Evolutionary conservation across 495 filamentous ascomycete species (phyloP), one percentile per base, ranked within the genome.

Genomic region (Penicillium malachiteum): DNA sequence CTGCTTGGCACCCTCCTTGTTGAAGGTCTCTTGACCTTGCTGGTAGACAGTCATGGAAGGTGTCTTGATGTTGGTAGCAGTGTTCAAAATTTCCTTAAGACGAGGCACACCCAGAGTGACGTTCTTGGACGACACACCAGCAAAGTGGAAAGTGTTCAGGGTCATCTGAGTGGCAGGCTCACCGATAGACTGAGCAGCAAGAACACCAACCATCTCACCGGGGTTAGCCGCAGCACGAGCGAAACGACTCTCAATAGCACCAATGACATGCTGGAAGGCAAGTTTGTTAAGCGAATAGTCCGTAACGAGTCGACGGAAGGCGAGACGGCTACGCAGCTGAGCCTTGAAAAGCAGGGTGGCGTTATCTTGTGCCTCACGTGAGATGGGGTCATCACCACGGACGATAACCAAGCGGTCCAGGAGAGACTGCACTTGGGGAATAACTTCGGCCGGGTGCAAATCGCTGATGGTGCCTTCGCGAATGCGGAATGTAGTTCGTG

Each of bases 121-220:
- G 80, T 97, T 99, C 86, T 99, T 99, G 18, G 94, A 96, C 1
- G 95, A 95, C 41, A 98, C 91, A 95, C 94, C 94, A 71, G 94
- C 91, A 74, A 99, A 97, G 82, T 99, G 94, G 86, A 99, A 99
- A 30, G 94, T 99, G 74, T 99, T 99, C 45, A 99, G 73, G 0
- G 94, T 99, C 94, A 99, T 99, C 76, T 99, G 94, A 2, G 94
- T 99, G 42, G 94, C 94, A 16, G 94, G 94, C 71, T 99, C 94
- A 78, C 94, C 94, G 71, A 99, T 97, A 26, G 92, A 97, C 74
- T 99, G 94, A 10, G 94, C 94, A 52, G 94, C 94, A 64, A 99
- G 81, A 33, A 97, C 95, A 70, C 94, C 94, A 51, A 97, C 95
- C 94, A 99, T 99, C 71, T 99, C 94, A 60, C 94, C 94, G 33